Evolutionary conservation across 2,329 filamentous ascomycete genomes (phyloP).

Genomic region (Penicillium verrucosum): DNA sequence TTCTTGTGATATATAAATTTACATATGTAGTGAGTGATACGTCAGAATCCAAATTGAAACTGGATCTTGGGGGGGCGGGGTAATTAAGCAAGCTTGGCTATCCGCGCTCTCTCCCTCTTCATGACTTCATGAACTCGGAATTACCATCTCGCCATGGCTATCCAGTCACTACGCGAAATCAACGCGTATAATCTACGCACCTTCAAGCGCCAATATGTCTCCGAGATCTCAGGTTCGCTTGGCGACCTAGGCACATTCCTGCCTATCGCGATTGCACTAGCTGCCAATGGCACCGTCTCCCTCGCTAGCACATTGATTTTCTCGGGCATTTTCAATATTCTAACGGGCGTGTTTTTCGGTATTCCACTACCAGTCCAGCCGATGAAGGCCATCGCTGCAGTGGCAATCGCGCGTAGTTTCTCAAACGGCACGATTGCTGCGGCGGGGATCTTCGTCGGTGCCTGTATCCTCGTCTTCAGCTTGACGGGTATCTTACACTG

Average conservation of each 20-base stretch:
- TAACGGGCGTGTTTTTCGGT: conserved; percentile 78
- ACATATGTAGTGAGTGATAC: no score
- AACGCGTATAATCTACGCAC: conserved; percentile 54
- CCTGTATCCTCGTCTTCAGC: conserved; percentile 71
- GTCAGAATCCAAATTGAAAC: neutral
- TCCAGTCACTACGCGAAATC: conserved; percentile 29
- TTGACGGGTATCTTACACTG: conserved; percentile 72
- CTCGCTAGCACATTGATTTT: conserved; percentile 83
- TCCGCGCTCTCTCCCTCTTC: neutral
- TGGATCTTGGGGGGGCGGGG: conserved; percentile 9
- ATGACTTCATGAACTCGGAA: neutral
- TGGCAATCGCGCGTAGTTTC: conserved; percentile 71
- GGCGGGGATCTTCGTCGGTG: conserved; percentile 75
- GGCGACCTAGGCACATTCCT: conserved; percentile 89
- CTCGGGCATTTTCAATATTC: conserved; percentile 80
- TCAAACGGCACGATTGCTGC: conserved; percentile 70
- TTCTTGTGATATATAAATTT: no score
- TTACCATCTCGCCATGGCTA: conserved; percentile 19
- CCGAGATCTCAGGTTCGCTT: conserved; percentile 83
- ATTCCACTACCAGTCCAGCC: conserved; percentile 90
- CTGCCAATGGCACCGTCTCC: conserved; percentile 72
- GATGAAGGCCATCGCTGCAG: conserved; percentile 84
- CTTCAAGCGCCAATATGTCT: conserved; percentile 54
- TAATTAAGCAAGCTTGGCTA: neutral
- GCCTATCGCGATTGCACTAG: conserved; percentile 82